Evolutionary conservation across 257 asterid genomes (phyloP).

Genomic region (Capsicum baccatum): DNA sequence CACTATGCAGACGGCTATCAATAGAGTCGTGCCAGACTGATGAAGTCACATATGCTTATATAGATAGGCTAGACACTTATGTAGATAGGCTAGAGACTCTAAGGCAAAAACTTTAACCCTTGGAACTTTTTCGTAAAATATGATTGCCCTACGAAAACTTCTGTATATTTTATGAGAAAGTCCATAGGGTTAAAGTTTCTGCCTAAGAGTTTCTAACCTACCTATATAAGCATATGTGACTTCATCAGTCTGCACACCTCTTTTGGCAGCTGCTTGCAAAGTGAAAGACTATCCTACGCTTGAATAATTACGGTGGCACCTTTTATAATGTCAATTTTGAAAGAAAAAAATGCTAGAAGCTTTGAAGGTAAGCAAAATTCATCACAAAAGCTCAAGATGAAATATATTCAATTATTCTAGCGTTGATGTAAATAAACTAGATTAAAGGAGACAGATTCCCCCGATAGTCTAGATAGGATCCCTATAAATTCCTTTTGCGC

Average conservation of each 20-base stretch:
- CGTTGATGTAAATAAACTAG: not conserved
- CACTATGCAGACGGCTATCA: not conserved
- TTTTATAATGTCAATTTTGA: not conserved
- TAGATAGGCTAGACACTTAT: not conserved
- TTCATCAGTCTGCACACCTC: not conserved
- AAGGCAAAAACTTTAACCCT: not conserved
- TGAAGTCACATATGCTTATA: too few relatives aligned
- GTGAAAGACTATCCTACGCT: not conserved
- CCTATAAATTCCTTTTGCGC: not conserved
- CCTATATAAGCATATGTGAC: not conserved
- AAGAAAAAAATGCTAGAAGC: not conserved
- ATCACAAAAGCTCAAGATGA: not conserved
- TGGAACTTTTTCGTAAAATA: not conserved
- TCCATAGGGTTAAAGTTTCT: not conserved
- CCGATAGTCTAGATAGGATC: too few relatives aligned
- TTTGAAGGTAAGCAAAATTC: not conserved
- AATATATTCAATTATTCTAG: not conserved
- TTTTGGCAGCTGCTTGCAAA: not conserved
- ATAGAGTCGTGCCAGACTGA: not conserved
- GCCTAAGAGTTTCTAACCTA: not conserved
- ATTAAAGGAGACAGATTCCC: not conserved
- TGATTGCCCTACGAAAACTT: too few relatives aligned
- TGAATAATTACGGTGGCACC: not conserved
- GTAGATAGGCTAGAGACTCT: not conserved
- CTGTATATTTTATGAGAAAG: not conserved